phyloP scores from a whole-genome alignment of 441 rosid species.

The Kokia cookei region DNA sequence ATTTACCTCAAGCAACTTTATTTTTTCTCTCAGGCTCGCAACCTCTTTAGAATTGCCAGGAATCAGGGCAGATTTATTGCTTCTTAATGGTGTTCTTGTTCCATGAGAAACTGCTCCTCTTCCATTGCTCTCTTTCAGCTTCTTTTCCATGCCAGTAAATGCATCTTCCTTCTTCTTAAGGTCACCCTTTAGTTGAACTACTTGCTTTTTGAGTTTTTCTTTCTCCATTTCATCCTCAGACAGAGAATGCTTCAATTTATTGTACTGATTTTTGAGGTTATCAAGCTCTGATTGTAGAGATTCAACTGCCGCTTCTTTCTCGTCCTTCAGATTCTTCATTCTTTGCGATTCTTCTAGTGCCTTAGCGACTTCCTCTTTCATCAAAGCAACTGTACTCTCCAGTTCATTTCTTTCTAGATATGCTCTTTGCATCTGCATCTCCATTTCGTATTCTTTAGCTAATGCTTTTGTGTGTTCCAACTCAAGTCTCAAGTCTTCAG shows the following conservation, averaged over 20 bases:
- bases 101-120: conserved; percentile 35
- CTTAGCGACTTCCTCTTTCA: conserved; percentile 48
- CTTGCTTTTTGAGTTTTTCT: conserved; percentile 62
- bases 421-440: conserved; percentile 38
- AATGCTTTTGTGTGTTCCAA: conserved; percentile 37
- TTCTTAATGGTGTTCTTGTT: conserved; percentile 33
- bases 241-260: conserved; percentile 39
- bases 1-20: conserved; percentile 65
- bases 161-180: conserved; percentile 68
- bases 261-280: conserved; percentile 25
- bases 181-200: conserved; percentile 45
- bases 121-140: conserved; percentile 48
- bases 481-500: conserved; percentile 37
- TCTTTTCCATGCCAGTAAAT: conserved; percentile 47
- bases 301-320: conserved; percentile 36
- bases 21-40: conserved; percentile 52
- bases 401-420: conserved; percentile 40
- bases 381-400: conserved; percentile 27
- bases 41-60: conserved; percentile 48
- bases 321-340: conserved; percentile 39
- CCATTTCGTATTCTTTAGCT: conserved; percentile 31
- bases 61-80: conserved; percentile 37
- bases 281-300: conserved; percentile 45
- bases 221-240: conserved; percentile 47
- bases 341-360: conserved; percentile 37